phyloP scores from a whole-genome alignment of 2,329 filamentous ascomycete species.

The Triangularia verruculosa region DNA sequence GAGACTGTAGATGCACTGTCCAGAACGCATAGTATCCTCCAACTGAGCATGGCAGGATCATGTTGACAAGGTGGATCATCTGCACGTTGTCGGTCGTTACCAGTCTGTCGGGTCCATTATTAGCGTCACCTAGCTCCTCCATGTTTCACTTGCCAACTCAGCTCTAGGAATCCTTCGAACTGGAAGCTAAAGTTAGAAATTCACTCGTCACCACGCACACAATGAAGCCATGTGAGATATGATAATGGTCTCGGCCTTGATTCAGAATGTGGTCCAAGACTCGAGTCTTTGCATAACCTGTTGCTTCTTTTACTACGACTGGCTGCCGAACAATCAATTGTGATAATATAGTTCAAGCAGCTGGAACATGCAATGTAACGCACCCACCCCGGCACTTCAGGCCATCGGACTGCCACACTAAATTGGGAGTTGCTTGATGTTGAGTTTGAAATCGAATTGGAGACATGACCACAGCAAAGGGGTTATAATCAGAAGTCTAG shows the following conservation, averaged over 20 bases:
- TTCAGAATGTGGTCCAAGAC: neutral
- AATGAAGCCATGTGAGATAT: neutral
- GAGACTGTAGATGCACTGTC: neutral
- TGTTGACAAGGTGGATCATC: neutral
- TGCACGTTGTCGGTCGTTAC: neutral
- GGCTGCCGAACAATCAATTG: neutral
- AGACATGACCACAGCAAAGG: too few species aligned
- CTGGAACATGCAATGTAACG: neutral
- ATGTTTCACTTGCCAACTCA: neutral
- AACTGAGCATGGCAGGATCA: neutral
- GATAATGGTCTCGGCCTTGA: neutral
- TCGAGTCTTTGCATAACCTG: neutral
- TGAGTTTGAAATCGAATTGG: too few species aligned
- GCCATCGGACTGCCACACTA: neutral
- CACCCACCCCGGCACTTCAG: neutral
- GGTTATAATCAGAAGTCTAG: too few species aligned
- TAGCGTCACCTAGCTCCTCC: neutral
- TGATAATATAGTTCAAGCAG: neutral
- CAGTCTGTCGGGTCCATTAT: neutral
- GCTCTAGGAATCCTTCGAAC: neutral
- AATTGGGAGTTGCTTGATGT: too few species aligned
- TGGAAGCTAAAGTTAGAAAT: neutral
- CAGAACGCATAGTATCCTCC: neutral
- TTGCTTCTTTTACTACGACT: neutral
- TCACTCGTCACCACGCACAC: too few species aligned